phyloP scores from a whole-genome alignment of 257 asterid species.

The Rehmannia glutinosa region DNA sequence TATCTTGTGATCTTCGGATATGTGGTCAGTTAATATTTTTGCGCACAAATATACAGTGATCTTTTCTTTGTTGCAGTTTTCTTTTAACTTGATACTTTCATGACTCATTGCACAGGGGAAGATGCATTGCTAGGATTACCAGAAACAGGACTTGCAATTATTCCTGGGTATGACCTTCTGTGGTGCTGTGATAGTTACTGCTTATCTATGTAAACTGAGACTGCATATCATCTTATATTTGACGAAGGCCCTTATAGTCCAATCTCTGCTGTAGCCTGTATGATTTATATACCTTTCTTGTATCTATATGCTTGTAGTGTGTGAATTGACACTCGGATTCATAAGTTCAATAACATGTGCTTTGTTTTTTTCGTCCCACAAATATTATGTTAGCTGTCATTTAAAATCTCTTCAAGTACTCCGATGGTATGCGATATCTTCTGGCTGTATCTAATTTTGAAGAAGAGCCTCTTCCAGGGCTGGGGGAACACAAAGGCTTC shows the following conservation, averaged over 20 bases:
- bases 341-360: not conserved
- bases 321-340: not conserved
- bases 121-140: conserved; percentile 83
- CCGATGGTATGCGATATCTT: no score
- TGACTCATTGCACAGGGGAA: conserved; percentile 50
- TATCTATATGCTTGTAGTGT: not conserved
- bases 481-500: conserved; percentile 95
- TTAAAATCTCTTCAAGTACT: conserved; percentile 12
- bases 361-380: not conserved
- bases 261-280: not conserved
- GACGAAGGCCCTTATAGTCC: no score
- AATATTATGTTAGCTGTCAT: not conserved
- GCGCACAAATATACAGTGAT: not conserved
- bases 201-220: no score
- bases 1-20: conserved; percentile 92
- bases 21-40: conserved; percentile 51
- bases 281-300: not conserved
- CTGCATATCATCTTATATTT: no score
- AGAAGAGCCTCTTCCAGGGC: conserved; percentile 53
- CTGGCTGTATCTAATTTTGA: conserved; percentile 12
- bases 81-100: conserved; percentile 11
- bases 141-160: conserved; percentile 96
- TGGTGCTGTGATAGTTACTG: no score
- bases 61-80: not conserved
- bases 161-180: conserved; percentile 78